Evolutionary conservation across 73 alveolate genomes (phyloP).

Genomic region (Paramecium primaurelia): DNA sequence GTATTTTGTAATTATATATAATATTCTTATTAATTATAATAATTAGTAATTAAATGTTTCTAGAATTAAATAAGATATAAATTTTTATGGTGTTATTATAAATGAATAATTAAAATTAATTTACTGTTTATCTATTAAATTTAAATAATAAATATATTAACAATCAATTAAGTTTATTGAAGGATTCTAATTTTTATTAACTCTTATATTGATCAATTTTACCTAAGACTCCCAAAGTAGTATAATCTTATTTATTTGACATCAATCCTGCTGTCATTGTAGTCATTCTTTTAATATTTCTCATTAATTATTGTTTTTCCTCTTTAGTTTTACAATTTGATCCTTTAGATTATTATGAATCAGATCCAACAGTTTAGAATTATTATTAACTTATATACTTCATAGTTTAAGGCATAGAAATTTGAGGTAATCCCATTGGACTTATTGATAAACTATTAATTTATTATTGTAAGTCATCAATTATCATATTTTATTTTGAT

Average conservation of each 20-base stretch:
- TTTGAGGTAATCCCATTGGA: background rate
- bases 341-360: background rate
- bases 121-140: background rate
- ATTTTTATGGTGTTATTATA: background rate
- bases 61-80: too few species aligned
- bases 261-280: slow-evolving; percentile 24
- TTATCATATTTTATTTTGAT: background rate
- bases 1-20: too few species aligned
- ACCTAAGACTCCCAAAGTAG: background rate
- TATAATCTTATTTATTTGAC: background rate
- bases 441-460: background rate
- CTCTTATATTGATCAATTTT: background rate
- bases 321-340: background rate
- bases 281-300: background rate
- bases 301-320: background rate
- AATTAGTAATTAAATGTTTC: too few species aligned
- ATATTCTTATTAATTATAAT: too few species aligned
- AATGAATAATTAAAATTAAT: background rate
- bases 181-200: background rate
- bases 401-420: background rate
- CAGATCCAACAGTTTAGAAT: background rate
- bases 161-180: background rate
- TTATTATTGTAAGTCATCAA: background rate
- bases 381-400: background rate
- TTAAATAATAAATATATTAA: background rate